phyloP scores from a whole-genome alignment of 306 rosid genomes.

The Gastrolobium villosum region DNA sequence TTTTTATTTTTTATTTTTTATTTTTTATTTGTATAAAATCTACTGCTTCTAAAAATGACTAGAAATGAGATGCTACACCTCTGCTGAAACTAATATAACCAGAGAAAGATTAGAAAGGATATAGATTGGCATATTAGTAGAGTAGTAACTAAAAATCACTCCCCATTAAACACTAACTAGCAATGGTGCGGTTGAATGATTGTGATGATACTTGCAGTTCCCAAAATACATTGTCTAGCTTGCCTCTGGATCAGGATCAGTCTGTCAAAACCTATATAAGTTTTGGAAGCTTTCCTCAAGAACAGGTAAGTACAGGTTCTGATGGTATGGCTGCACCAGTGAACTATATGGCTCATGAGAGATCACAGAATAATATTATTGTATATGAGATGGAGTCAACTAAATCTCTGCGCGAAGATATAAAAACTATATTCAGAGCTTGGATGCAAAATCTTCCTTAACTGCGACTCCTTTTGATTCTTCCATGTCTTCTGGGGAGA shows the following conservation, averaged over 20 bases:
- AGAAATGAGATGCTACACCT: background rate
- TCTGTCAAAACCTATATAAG: conserved; percentile 87
- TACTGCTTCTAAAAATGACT: conserved; percentile 1
- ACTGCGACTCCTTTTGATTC: conserved; percentile 77
- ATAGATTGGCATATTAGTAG: conserved; percentile 16
- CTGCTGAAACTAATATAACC: conserved; percentile 5
- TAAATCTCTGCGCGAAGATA: conserved; percentile 57
- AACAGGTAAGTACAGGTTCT: conserved; percentile 88
- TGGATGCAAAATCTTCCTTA: conserved; percentile 70
- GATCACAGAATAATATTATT: conserved; percentile 53
- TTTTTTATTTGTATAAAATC: background rate
- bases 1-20: too few relatives aligned
- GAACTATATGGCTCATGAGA: conserved; percentile 57
- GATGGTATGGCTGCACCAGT: conserved; percentile 69
- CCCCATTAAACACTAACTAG: too few relatives aligned
- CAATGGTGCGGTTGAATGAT: too few relatives aligned
- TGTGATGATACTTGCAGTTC: conserved; percentile 90
- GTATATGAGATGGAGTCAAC: conserved; percentile 56
- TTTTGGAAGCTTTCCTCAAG: conserved; percentile 96
- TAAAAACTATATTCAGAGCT: conserved; percentile 65
- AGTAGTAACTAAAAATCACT: background rate
- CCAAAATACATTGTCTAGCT: conserved; percentile 87
- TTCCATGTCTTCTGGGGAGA: conserved; percentile 63
- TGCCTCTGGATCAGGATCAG: conserved; percentile 88
- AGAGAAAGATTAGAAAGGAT: conserved; percentile 17